Percentiles rank a stretch among this genome's conserved stretches.
Evolutionary conservation across 768 basidiomycete genomes (phyloP).

Genomic region (Polyporus arcularius): DNA sequence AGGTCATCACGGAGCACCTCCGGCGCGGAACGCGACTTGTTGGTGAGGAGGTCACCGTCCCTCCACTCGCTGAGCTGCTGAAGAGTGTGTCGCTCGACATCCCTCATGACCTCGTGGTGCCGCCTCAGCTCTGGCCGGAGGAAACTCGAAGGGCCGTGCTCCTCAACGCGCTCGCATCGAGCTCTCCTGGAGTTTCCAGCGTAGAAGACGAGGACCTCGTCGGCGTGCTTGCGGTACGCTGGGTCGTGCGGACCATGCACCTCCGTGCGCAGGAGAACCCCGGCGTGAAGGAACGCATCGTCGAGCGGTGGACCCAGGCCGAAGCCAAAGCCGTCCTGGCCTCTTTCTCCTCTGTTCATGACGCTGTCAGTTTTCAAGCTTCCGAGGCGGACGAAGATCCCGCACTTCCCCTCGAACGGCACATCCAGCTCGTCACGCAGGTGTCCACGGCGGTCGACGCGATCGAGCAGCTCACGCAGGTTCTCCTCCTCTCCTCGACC

Average conservation of each 20-base stretch:
- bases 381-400: constrained; percentile 18
- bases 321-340: constrained; percentile 62
- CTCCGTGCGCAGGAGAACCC: constrained; percentile 50
- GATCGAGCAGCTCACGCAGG: constrained; percentile 61
- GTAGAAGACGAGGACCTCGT: constrained; percentile 49
- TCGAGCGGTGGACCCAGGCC: constrained; percentile 66
- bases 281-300: constrained; percentile 56
- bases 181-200: constrained; percentile 46
- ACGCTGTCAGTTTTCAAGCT: neutral
- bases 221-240: constrained; percentile 60
- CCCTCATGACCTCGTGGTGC: constrained; percentile 29
- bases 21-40: constrained; percentile 70
- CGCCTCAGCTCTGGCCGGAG: constrained; percentile 50
- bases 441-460: constrained; percentile 57
- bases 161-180: constrained; percentile 56
- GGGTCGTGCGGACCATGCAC: constrained; percentile 56
- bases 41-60: constrained; percentile 56
- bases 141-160: constrained; percentile 57
- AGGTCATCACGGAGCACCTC: constrained; percentile 54
- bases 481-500: constrained; percentile 53
- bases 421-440: constrained; percentile 71
- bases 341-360: constrained; percentile 33
- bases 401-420: constrained; percentile 43
- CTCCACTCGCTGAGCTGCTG: constrained; percentile 49
- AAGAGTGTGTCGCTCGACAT: constrained; percentile 25